Base-by-base conservation (phyloP, 2,329 filamentous ascomycete genomes). In the Harringtonia lauricola region DNA sequence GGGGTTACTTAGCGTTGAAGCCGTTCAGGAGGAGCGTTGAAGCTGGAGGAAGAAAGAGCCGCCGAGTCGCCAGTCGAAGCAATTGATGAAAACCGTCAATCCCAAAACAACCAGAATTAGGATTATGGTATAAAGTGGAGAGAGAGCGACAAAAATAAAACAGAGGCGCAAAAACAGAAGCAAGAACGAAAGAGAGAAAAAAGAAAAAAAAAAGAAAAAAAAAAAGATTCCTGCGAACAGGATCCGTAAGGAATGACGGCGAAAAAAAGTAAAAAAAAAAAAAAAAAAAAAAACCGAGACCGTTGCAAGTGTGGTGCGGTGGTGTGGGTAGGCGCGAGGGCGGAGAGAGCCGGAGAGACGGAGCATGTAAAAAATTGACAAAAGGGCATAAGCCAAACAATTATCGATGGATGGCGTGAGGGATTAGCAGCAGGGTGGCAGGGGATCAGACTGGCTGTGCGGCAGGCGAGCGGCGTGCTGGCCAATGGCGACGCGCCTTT, bases 401-500 rank as follows among this genome's bases (percentile, higher is more conserved):
- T 39, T 19, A 17, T 15, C 7, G 26, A 8, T 36, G 18, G 14
- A 38, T 47, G 42, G 45, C 29, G 40, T 47, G 48, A 48, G 44
- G 36, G 41, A 42, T 41, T 42, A 19, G 8, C 18, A 28, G 38
- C 43, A 42, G 42, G 24, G 26, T 21, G 36, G n/a, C n/a, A 44
- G 30, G 26, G 26, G 36, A n/a, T 12, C 21, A 17, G 26, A 36
- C 8, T n/a, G 8, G 12, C n/a, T 15, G 10, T 5, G 5, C 10
- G 28, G 8, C 9, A n/a, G n/a, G n/a, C n/a, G n/a, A n/a, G n/a
- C n/a, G n/a, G n/a, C n/a, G n/a, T n/a, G n/a, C n/a, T n/a, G 17
- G 17, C 48, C 46, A 50, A 48, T 50, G 8, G 30, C 36, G 44
- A 43, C 48, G 48, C 48, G 48, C 41, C 26, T 29, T 50, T 50